Conservation (phyloP, 768 basidiomycete genomes). For the Neoboletus subvelutipes region DNA sequence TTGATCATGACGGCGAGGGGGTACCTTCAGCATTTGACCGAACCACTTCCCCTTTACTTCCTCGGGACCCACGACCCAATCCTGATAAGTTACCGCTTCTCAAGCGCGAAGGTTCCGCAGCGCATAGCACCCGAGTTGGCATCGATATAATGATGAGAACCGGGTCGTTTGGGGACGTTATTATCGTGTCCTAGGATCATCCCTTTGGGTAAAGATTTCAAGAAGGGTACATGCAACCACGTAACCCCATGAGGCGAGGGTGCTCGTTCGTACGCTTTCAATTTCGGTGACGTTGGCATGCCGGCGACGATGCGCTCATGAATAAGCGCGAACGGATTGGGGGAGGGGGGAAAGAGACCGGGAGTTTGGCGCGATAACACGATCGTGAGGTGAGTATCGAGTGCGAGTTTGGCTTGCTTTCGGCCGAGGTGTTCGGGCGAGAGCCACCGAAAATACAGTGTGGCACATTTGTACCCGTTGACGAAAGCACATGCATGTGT, state of each 20-base stretch:
- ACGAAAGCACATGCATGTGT: background rate
- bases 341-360: background rate
- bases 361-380: background rate
- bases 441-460: no score
- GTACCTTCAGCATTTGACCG: background rate
- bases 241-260: background rate
- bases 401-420: background rate
- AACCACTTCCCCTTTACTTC: background rate
- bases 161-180: background rate
- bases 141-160: background rate
- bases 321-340: background rate
- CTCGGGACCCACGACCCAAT: background rate
- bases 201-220: background rate
- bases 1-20: background rate
- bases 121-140: background rate
- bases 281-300: background rate
- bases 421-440: background rate
- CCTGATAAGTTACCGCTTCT: background rate
- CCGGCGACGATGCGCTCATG: background rate
- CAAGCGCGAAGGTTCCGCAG: background rate
- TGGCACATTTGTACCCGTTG: background rate
- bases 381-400: background rate
- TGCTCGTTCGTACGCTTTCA: background rate
- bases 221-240: background rate
- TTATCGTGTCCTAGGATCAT: background rate